A percentile compares a stretch with the other conserved stretches of the same genome.
Evolutionary conservation across 2,329 filamentous ascomycete species (phyloP).

Genomic region (Chaetomium olivaceum): DNA sequence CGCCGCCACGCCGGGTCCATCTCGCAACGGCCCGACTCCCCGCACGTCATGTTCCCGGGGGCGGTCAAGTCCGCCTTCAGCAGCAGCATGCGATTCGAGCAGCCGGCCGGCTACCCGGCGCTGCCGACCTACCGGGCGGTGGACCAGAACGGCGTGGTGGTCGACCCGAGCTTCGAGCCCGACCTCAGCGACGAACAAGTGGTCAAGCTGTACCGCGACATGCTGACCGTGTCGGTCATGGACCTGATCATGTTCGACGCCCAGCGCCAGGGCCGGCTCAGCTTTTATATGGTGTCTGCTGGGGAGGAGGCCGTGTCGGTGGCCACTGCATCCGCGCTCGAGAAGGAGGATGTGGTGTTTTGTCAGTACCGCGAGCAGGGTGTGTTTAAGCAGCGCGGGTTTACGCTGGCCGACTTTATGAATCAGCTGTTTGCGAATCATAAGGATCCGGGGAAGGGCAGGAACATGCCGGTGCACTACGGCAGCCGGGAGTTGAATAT

Average conservation of each 20-base stretch:
- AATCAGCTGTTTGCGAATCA: constrained; percentile 87
- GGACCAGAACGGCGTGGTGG: constrained; percentile 80
- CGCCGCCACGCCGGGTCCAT: constrained; percentile 49
- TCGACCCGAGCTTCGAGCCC: constrained; percentile 70
- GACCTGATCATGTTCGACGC: constrained; percentile 98
- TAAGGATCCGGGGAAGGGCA: constrained; percentile 75
- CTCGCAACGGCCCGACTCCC: constrained; percentile 57
- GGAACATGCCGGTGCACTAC: constrained; percentile 98
- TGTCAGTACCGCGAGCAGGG: constrained; percentile 94
- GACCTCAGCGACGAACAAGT: constrained; percentile 67
- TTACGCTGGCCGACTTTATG: constrained; percentile 88
- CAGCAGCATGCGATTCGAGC: constrained; percentile 72
- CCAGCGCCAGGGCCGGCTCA: constrained; percentile 87
- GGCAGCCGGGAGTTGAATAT: constrained; percentile 82
- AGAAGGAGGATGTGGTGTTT: constrained; percentile 86
- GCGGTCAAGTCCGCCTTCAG: constrained; percentile 94
- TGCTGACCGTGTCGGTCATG: constrained; percentile 77
- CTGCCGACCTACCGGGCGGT: constrained; percentile 91
- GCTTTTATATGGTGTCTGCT: constrained; percentile 96
- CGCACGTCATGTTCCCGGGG: constrained; percentile 78
- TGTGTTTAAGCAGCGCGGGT: constrained; percentile 86
- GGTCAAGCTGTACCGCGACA: constrained; percentile 63
- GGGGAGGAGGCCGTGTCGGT: constrained; percentile 94
- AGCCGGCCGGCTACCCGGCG: constrained; percentile 68
- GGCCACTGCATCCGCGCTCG: constrained; percentile 79